These are phyloP conservation scores for Coniochaeta sp. DNA, from an alignment of 2,329 filamentous ascomycete genomes.

Conservation along the genomic window DNA sequence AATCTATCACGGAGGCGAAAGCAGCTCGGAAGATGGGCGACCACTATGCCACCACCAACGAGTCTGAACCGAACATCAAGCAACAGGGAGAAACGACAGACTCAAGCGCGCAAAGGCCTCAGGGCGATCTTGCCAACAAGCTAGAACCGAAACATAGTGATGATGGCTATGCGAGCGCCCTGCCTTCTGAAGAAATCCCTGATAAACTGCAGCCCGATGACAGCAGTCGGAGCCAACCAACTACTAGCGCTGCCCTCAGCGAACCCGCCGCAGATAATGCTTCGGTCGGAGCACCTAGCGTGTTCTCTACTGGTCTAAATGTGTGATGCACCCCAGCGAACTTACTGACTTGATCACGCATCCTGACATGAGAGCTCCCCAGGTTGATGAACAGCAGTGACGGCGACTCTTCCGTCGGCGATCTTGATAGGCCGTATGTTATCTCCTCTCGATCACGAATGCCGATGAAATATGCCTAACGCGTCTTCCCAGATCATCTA, in stretches of 20 bases:
- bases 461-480: not conserved
- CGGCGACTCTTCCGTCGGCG: not conserved
- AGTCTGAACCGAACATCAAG: not conserved
- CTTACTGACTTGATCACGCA: not conserved
- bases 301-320: not conserved
- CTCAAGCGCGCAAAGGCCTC: not conserved
- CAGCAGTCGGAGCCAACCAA: not conserved
- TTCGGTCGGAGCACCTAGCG: not conserved
- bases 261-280: not conserved
- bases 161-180: not conserved
- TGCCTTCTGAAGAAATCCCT: not conserved
- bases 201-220: not conserved
- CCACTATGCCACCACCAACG: not conserved
- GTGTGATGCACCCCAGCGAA: not conserved
- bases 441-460: not conserved
- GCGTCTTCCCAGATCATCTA: not conserved
- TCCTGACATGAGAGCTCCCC: not conserved
- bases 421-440: not conserved
- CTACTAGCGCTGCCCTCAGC: not conserved
- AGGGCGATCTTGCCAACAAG: not conserved
- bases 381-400: conserved; percentile 1
- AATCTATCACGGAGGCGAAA: not conserved
- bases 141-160: not conserved
- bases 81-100: not conserved
- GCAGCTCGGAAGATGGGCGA: not conserved